Base-by-base conservation (phyloP, 495 filamentous ascomycete species). In the Penicillium tannophilum region DNA sequence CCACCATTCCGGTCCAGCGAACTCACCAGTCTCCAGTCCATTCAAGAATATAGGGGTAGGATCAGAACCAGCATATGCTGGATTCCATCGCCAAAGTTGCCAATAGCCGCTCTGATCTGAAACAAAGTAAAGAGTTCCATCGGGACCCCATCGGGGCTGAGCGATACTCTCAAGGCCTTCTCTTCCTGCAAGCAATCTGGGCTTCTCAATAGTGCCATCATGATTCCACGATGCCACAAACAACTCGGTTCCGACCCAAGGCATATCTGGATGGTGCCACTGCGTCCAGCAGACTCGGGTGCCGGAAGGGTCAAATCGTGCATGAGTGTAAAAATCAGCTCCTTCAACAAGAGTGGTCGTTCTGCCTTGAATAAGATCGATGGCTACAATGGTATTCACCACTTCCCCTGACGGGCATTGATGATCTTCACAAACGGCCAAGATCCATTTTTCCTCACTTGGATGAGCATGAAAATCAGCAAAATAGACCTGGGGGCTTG, bases 181-280 rank as follows among this genome's bases (percentile, higher is more conserved):
- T 9, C 67, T 62, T 11, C 71, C 73, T 20, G 68, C 63, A 12
- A 70, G 54, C 11, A 44, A 17, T 14, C 14, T 59, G 11, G 30
- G 28, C n/a, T 60, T 47, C n/a, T 36, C n/a, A 9, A 66, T 23
- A 26, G 52, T 12, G 5, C 61, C 62, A 17, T 48, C 44, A 3
- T 10, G 20, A 35, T 55, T 36, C 68, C 68, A 78, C 4, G 68
- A 59, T 6, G 68, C 73, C 35, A 70, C 20, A 60, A 64, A 72
- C 16, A 80, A 47, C 42, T 65, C 54, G 2, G 64, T 65, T 4
- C 70, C 73, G 10, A 60, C 62, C 66, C 74, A 79, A 7, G 76
- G 75, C 68, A 79, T 73, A 50, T 70, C 63, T 0, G 76, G 78
- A 53, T 79, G 72, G 44, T 72, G 55, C 76, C 76, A 79, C 49